A percentile compares a stretch with the other conserved stretches of the same genome.
These are phyloP conservation scores for Citrus maxima DNA, from an alignment of 345 rosid genomes.

Conservation along the genomic window DNA sequence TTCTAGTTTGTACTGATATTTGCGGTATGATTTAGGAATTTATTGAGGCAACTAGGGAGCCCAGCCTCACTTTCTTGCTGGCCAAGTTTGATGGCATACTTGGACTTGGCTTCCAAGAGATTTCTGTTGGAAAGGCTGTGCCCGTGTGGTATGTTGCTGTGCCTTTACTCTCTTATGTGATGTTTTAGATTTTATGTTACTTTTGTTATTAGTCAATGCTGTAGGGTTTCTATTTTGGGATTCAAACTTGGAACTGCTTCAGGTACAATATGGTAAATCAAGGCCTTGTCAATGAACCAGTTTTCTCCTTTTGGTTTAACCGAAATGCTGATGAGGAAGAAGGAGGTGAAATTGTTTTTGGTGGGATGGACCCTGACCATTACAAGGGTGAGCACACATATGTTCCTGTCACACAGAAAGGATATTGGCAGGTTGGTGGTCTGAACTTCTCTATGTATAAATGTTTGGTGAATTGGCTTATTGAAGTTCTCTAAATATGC, in stretches of 20 bases:
- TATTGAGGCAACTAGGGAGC: constrained; percentile 88
- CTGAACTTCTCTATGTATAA: background rate
- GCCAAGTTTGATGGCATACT: constrained; percentile 89
- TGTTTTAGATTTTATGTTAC: background rate
- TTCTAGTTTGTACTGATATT: background rate
- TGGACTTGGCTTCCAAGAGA: constrained; percentile 77
- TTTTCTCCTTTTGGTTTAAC: constrained; percentile 81
- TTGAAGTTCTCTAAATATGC: background rate
- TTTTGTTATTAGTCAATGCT: background rate
- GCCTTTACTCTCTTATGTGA: background rate
- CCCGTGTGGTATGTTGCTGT: constrained; percentile 53
- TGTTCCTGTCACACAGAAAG: constrained; percentile 60
- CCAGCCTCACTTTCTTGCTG: constrained; percentile 68
- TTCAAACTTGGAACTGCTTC: constrained; percentile 11
- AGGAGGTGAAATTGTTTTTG: constrained; percentile 75
- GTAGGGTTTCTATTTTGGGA: background rate
- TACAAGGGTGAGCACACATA: constrained; percentile 64
- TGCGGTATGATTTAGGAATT: constrained; percentile 51
- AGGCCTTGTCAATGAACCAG: constrained; percentile 53
- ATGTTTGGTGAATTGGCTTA: background rate
- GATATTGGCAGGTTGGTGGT: constrained; percentile 71
- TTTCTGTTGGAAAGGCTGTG: constrained; percentile 57
- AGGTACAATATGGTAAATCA: constrained; percentile 80
- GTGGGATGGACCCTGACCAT: constrained; percentile 64
- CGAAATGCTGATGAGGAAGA: constrained; percentile 59